Conservation (phyloP, 148 eudicot species). For the Spergularia bocconei region DNA sequence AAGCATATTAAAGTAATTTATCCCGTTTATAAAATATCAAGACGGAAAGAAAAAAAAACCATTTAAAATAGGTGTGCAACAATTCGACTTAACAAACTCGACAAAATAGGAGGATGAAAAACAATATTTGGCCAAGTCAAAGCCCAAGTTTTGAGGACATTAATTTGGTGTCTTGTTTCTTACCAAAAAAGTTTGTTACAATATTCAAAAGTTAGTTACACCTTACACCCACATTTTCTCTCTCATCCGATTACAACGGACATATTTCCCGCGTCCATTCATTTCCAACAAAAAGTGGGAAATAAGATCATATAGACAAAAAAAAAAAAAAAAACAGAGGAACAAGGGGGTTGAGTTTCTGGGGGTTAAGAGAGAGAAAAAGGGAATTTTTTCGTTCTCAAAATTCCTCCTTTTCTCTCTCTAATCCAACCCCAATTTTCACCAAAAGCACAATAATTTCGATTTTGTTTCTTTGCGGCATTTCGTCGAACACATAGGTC, state of each 20-base stretch:
- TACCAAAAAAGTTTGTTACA: not conserved
- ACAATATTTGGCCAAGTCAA: not conserved
- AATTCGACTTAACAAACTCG: not conserved
- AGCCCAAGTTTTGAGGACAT: not conserved
- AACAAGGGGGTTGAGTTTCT: not conserved
- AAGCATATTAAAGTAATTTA: too few species aligned
- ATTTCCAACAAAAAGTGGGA: not conserved
- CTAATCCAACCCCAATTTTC: not conserved
- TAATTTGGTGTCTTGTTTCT: too few species aligned
- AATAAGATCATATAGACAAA: not conserved
- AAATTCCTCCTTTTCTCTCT: constrained; percentile 11
- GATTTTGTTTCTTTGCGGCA: constrained; percentile 10
- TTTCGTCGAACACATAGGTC: constrained; percentile 25
- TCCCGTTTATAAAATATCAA: too few species aligned
- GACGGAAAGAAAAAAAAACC: too few species aligned
- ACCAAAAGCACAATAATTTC: not conserved
- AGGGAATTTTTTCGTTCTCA: not conserved
- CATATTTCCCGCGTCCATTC: constrained; percentile 23
- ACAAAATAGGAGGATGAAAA: not conserved
- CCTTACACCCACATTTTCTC: constrained; percentile 2
- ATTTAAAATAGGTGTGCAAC: too few species aligned
- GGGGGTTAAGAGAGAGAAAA: constrained; percentile 11
- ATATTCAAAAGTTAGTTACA: constrained; percentile 18
- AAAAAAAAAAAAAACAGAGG: not conserved
- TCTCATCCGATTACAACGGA: constrained; percentile 2